These are phyloP conservation scores for Fusarium mangiferae DNA, from an alignment of 2,329 filamentous ascomycete species.

Conservation along the genomic window DNA sequence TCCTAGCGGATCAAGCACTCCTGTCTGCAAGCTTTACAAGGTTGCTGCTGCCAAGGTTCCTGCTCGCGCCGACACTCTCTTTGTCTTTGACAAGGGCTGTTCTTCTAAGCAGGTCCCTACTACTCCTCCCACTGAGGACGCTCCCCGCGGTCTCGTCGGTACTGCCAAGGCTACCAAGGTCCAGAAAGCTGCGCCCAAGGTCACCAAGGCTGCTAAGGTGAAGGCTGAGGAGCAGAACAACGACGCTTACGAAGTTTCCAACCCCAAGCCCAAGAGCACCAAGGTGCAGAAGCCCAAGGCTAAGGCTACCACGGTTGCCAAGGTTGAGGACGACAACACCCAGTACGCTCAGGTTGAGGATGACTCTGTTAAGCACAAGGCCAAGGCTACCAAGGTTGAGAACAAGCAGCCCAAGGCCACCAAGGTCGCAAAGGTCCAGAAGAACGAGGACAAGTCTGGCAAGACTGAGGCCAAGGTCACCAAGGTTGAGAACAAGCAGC, in stretches of 20 bases:
- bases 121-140: neutral
- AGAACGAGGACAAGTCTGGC: too few species aligned
- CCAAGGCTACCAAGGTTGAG: neutral
- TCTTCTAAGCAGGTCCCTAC: constrained; percentile 13
- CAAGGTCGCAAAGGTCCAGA: too few species aligned
- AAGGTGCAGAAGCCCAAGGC: neutral
- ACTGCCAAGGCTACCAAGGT: neutral
- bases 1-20: neutral
- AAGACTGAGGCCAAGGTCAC: too few species aligned
- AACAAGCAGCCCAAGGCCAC: neutral
- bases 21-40: constrained; percentile 11
- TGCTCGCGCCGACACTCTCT: neutral
- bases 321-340: neutral
- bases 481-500: too few species aligned
- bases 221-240: neutral
- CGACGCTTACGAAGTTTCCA: neutral
- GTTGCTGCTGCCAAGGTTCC: constrained; percentile 6
- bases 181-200: neutral
- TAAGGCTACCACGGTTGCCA: neutral
- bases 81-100: neutral
- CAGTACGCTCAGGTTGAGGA: neutral
- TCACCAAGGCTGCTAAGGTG: neutral
- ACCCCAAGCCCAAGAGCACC: neutral
- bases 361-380: neutral
- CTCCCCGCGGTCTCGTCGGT: neutral